Conservation (phyloP, 2,329 filamentous ascomycete species). For the Pyrenochaeta sp. region DNA sequence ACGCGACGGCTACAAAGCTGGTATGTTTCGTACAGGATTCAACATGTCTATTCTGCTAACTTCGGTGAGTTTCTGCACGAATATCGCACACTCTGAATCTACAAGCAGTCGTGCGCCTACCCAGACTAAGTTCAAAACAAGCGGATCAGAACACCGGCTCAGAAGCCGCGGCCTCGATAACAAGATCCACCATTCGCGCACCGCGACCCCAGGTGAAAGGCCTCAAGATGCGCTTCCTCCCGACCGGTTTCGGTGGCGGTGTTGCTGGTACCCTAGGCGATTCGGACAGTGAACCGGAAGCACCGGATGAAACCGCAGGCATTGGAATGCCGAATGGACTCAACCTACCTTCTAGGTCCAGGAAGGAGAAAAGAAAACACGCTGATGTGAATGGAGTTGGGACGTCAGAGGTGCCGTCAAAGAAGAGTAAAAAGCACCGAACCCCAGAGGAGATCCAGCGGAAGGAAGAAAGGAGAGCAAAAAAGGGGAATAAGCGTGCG, state of each 20-base stretch:
- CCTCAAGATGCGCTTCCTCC: conserved; percentile 72
- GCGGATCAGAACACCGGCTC: conserved; percentile 52
- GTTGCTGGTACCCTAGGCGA: conserved; percentile 54
- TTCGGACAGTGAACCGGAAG: conserved; percentile 54
- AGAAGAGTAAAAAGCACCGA: conserved; percentile 52
- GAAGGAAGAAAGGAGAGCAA: conserved; percentile 50
- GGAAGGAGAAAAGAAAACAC: conserved; percentile 53
- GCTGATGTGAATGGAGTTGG: conserved; percentile 41
- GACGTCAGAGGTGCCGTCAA: conserved; percentile 39
- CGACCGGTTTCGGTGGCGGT: conserved; percentile 66
- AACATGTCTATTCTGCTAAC: conserved; percentile 13
- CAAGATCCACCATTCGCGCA: conserved; percentile 59
- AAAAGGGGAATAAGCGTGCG: conserved; percentile 47
- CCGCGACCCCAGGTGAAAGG: conserved; percentile 72
- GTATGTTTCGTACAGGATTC: conserved; percentile 53
- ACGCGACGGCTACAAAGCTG: conserved; percentile 62
- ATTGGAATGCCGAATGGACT: conserved; percentile 34
- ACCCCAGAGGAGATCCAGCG: conserved; percentile 46
- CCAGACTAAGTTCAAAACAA: conserved; percentile 51
- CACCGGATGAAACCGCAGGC: conserved; percentile 39
- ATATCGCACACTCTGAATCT: conserved; percentile 71
- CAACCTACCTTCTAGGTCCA: conserved; percentile 32
- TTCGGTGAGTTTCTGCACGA: conserved; percentile 26
- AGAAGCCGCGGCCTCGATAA: conserved; percentile 52
- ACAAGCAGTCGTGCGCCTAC: conserved; percentile 68